Base-by-base conservation (phyloP, 495 filamentous ascomycete genomes). In the Lepidopterella palustris region DNA sequence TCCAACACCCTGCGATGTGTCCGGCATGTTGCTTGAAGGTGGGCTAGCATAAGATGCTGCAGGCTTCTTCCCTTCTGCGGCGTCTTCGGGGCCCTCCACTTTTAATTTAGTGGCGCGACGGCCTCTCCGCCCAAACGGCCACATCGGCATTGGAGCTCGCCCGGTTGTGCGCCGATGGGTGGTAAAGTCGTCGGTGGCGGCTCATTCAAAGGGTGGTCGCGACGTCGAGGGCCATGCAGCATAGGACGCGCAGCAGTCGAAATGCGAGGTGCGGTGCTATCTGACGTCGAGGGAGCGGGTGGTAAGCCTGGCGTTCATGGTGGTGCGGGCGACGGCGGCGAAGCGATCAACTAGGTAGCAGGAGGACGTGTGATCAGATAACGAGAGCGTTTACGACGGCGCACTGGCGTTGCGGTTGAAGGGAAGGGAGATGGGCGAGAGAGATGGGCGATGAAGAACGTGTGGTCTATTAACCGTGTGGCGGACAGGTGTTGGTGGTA, bases 81-180 rank as follows among this genome's bases (percentile, higher is more conserved):
- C 60, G 48, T 49, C 57, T 26, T 55, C 32, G 57, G 61, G 55
- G 5, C 58, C 55, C 24, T 57, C 65, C 35, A 55, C 56, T 60
- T 57, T 65, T 55, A 60, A 45, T 53, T 65, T 60, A 40, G 59
- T 63, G 57, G 57, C 50, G 39, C 57, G 53, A 45, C 45, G 54
- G 48, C 58, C 57, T 50, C 58, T 45, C n/a, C 65, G 58, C 58
- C 62, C 59, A 40, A 68, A 68, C 26, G 63, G 63, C 66, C 66
- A 68, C 65, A 64, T 60, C 15, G 66, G 63, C 66, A 68, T 68
- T 32, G 35, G 55, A 21, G 54, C n/a, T n/a, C n/a, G n/a, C n/a
- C n/a, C n/a, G n/a, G n/a, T n/a, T n/a, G 47, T 18, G 18, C 13
- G 35, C 35, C 35, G 35, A 42, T 25, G 35, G 31, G 61, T 27